Base-by-base conservation (phyloP, 495 filamentous ascomycete genomes). In the Penicillium subrubescens region DNA sequence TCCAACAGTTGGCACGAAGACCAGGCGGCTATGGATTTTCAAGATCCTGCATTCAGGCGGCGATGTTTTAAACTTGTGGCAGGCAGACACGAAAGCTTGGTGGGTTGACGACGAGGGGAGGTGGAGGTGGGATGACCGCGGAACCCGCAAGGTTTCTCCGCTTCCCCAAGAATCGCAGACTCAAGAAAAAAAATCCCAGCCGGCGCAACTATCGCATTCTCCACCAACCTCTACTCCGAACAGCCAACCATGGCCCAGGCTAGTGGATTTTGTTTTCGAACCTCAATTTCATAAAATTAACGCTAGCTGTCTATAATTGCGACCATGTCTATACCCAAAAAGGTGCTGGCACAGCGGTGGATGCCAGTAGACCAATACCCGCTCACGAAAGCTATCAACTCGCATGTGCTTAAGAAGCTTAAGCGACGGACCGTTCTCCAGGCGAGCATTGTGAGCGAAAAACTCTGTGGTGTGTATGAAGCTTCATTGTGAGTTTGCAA, bases 391-490 rank as follows among this genome's bases (percentile, higher is more conserved):
- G 14, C 37, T 8, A 52, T 79, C 27, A 19, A 52, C 35, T 59
- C 73, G 8, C 11, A 29, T 23, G 48, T 69, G 10, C 57, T 59
- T 3, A 39, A 7, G 6, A 54, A 34, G 7, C 25, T 44, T 1
- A 70, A 39, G 25, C 57, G 60, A 39, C 57, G 50, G 33, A n/a
- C 14, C 0, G 11, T 27, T 3, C 1, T 29, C 15, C 64, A 67
- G 54, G 27, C 71, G 8, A 64, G 88, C 54, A 75, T 92, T 60
- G 81, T 88, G 55, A 85, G 81, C 75, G 81, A 87, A 23, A 52
- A 77, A 21, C 76, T 93, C 60, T 89, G 89, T 67, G 84, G 88
- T 89, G 75, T 65, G 84, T 43, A 46, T 21, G 60, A 52, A 58
- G 34, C 15, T 56, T 54, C 10, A 33, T 63, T 15, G 61, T 57